These are phyloP conservation scores for Talaromyces sp. DNA, from an alignment of 2,329 filamentous ascomycete genomes.

Conservation along the genomic window DNA sequence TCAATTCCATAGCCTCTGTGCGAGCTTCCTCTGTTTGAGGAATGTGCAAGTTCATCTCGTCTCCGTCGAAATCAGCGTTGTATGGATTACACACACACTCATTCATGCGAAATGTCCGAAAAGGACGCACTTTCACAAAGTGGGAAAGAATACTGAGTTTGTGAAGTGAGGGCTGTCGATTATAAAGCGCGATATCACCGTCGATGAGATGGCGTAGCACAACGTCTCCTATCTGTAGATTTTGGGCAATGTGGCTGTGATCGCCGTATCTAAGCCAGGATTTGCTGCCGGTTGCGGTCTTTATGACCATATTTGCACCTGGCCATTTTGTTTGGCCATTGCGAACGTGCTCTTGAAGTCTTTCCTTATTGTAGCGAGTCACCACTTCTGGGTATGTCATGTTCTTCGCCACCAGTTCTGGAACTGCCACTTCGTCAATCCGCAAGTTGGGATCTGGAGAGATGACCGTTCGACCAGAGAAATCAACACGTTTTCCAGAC, in stretches of 20 bases:
- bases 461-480: slow-evolving; percentile 95
- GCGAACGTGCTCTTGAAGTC: slow-evolving; percentile 65
- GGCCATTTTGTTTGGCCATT: slow-evolving; percentile 78
- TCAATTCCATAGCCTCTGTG: slow-evolving; percentile 88
- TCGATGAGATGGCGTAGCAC: slow-evolving; percentile 95
- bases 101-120: slow-evolving; percentile 93
- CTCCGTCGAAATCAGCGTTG: slow-evolving; percentile 97
- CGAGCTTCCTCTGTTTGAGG: slow-evolving; percentile 96
- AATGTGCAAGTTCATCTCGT: slow-evolving; percentile 98
- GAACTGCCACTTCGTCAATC: slow-evolving; percentile 90
- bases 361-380: slow-evolving; percentile 76
- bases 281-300: slow-evolving; percentile 38
- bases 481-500: slow-evolving; percentile 97
- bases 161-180: slow-evolving; percentile 93
- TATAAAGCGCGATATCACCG: slow-evolving; percentile 93
- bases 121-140: slow-evolving; percentile 84
- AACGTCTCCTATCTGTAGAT: slow-evolving; percentile 74
- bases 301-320: slow-evolving; percentile 77
- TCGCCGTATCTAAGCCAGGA: slow-evolving; percentile 62
- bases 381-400: slow-evolving; percentile 91
- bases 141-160: slow-evolving; percentile 98
- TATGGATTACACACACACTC: slow-evolving; percentile 98
- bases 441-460: slow-evolving; percentile 92
- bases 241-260: slow-evolving; percentile 62
- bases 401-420: slow-evolving; percentile 86